Evolutionary conservation across 2,329 filamentous ascomycete species (phyloP).

Genomic region (Orbilia blumenaviensis): DNA sequence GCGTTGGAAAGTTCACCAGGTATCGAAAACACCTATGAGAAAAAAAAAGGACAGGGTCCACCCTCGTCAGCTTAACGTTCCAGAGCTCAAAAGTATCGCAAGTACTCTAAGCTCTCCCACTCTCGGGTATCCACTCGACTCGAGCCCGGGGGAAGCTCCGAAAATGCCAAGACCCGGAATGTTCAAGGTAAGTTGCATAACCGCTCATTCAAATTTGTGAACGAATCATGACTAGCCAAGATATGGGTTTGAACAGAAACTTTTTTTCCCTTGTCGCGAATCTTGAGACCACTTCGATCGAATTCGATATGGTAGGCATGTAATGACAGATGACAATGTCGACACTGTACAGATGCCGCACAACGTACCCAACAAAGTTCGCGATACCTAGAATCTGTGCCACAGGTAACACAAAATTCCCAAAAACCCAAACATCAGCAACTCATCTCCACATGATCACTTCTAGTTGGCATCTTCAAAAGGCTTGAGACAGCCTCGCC

Average conservation of each 20-base stretch:
- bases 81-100: conserved; percentile 11
- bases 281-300: neutral
- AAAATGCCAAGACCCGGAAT: conserved; percentile 17
- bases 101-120: conserved; percentile 16
- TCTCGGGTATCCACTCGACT: conserved; percentile 14
- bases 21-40: conserved; percentile 38
- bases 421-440: conserved; percentile 20
- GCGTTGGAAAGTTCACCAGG: conserved; percentile 34
- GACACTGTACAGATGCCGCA: conserved; percentile 2
- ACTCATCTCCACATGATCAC: conserved; percentile 35
- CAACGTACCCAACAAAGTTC: conserved; percentile 49
- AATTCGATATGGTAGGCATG: too few relatives aligned
- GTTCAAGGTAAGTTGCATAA: neutral
- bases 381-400: conserved; percentile 47
- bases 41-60: conserved; percentile 17
- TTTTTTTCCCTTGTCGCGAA: neutral
- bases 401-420: conserved; percentile 15
- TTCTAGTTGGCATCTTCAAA: neutral
- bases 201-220: conserved; percentile 4
- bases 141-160: neutral
- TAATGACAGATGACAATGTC: conserved; percentile 7
- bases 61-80: conserved; percentile 24
- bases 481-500: neutral
- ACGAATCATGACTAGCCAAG: neutral
- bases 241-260: neutral